Base-by-base conservation (phyloP, 805 yeast genomes). In the Wickerhamomyces strasburgensis region DNA sequence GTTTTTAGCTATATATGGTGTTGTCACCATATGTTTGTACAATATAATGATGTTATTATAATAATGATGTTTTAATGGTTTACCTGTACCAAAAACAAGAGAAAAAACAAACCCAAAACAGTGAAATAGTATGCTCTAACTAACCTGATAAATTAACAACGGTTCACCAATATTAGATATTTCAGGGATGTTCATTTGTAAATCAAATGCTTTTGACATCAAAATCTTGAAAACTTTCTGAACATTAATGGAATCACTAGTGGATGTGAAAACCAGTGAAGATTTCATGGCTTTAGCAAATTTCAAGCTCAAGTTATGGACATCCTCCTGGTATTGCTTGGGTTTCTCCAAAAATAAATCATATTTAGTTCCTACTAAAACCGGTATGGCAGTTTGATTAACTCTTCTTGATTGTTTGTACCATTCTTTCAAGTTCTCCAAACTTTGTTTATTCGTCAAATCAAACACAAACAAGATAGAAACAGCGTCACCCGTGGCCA, bases 341-440 rank as follows among this genome's bases (percentile, higher is more conserved):
- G 89, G 75, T 58, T 86, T 62, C 46, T 84, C 88, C 19, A 85
- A 78, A 58, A 90, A 89, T 44, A 79, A 64, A 57, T 90, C 98
- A 60, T 84, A 90, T 57, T 90, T 90, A 1, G 98, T 90, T 4
- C 98, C 98, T 2, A 90, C 83, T 31, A 90, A 67, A 41, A 90
- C 75, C 3, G 97, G 96, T 32, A 90, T 83, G 7, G 97, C 96
- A 0, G 89, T 82, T 54, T 80, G 78, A 61, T 90, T 90, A 56
- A 86, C 80, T 0, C 95, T 94, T 35, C 95, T 67, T 0, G 94
- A 90, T 54, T 85, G 95, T 43, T 94, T 68, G 57, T 88, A 90
- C 98, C 98, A 90, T 52, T 88, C 96, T 55, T 86, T 85, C 37
- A 90, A 72, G n/a, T 89, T 81, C 54, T 83, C 84, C 36, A 90